Percentiles rank a stretch among this genome's conserved stretches.
These are phyloP conservation scores for Rusavskia elegans DNA, from an alignment of 495 filamentous ascomycete species.

Conservation along the genomic window DNA sequence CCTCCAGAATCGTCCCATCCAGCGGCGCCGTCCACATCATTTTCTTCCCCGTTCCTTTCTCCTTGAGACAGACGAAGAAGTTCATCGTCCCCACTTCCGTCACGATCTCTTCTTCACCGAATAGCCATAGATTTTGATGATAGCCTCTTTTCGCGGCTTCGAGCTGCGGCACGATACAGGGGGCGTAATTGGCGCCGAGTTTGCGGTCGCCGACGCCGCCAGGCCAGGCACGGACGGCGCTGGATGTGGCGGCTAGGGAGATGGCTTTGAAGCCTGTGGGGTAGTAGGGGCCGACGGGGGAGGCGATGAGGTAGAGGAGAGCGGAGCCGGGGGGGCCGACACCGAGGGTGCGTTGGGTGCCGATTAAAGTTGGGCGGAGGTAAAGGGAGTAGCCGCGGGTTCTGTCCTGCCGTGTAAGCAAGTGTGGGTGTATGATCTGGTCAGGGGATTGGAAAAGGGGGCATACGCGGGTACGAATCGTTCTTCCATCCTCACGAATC, in stretches of 20 bases:
- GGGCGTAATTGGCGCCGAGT: conserved; percentile 94
- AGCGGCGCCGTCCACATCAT: conserved; percentile 84
- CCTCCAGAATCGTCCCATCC: conserved; percentile 93
- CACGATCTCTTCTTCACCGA: conserved; percentile 81
- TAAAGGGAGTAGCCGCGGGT: conserved; percentile 79
- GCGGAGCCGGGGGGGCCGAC: conserved; percentile 83
- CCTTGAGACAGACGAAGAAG: conserved; percentile 67
- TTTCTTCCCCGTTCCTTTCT: conserved; percentile 72
- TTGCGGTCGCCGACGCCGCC: conserved; percentile 96
- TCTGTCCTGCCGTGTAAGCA: conserved; percentile 18
- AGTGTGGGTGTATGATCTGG: not conserved
- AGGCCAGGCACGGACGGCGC: conserved; percentile 93
- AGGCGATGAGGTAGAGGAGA: conserved; percentile 85
- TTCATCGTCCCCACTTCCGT: conserved; percentile 99
- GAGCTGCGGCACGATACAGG: conserved; percentile 84
- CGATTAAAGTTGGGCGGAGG: conserved; percentile 91
- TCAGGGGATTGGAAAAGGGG: not conserved
- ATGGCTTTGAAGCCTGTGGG: conserved; percentile 95
- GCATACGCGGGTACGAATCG: conserved; percentile 69
- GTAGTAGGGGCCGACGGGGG: conserved; percentile 94
- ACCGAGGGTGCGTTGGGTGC: conserved; percentile 83
- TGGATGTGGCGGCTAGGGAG: conserved; percentile 81
- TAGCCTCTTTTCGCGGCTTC: conserved; percentile 78
- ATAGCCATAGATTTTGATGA: conserved; percentile 97
- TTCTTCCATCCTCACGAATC: conserved; percentile 64